Percentiles rank a stretch among this genome's conserved stretches.
Evolutionary conservation across 352 stramenopile species (phyloP).

Genomic region (Halophytophthora batemanensis): DNA sequence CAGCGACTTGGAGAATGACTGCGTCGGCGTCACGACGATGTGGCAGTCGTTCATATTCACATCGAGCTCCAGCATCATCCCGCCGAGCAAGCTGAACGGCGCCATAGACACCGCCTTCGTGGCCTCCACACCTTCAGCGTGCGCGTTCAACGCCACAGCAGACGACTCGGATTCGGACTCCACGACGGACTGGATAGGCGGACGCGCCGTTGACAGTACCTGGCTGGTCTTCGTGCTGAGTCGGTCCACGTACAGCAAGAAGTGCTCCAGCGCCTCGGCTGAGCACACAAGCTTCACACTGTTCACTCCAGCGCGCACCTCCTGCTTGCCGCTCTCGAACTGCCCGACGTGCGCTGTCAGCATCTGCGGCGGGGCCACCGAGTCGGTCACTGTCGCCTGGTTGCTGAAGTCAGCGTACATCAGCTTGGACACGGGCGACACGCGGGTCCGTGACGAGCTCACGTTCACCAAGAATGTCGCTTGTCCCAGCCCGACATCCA

Average conservation of each 20-base stretch:
- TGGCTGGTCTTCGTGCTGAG: slow-evolving; percentile 48
- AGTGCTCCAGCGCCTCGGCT: slow-evolving; percentile 50
- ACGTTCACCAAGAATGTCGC: slow-evolving; percentile 51
- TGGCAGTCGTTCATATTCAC: slow-evolving; percentile 54
- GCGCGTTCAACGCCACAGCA: slow-evolving; percentile 19
- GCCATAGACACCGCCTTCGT: slow-evolving; percentile 49
- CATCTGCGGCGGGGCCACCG: slow-evolving; percentile 36
- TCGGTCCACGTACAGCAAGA: slow-evolving; percentile 62
- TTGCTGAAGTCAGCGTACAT: slow-evolving; percentile 58
- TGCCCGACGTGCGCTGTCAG: slow-evolving; percentile 40
- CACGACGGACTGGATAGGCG: slow-evolving; percentile 23
- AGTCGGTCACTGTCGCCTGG: slow-evolving; percentile 19
- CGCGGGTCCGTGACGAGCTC: slow-evolving; percentile 29
- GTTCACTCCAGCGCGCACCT: slow-evolving; percentile 38
- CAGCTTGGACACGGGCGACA: slow-evolving; percentile 43
- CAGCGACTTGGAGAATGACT: slow-evolving; percentile 48
- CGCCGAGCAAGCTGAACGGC: slow-evolving; percentile 56
- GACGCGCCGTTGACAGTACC: slow-evolving; percentile 42
- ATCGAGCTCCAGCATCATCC: slow-evolving; percentile 49
- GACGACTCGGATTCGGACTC: slow-evolving; percentile 26
- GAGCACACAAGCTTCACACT: slow-evolving; percentile 46
- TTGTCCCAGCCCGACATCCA: slow-evolving; percentile 48
- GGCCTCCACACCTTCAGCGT: slow-evolving; percentile 32
- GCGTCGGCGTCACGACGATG: slow-evolving; percentile 44
- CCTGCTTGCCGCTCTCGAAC: slow-evolving; percentile 44